phyloP scores from a whole-genome alignment of 2,329 filamentous ascomycete genomes.

The Fusarium metavorans region DNA sequence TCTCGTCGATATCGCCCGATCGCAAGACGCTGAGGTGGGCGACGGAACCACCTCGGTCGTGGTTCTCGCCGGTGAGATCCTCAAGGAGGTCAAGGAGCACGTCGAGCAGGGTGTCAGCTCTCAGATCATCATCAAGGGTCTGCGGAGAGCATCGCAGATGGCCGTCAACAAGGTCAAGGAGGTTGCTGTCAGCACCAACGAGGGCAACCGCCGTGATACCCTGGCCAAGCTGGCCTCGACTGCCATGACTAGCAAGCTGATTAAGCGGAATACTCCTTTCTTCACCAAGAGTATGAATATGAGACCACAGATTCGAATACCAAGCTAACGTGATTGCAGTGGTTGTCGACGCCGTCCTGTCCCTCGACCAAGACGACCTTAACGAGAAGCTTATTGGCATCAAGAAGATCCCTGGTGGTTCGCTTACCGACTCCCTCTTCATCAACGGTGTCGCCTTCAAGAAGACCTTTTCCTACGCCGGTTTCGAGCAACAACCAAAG shows the following conservation, averaged over 20 bases:
- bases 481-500: slow-evolving; percentile 99
- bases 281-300: slow-evolving; percentile 88
- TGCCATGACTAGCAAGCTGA: slow-evolving; percentile 99
- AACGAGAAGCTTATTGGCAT: slow-evolving; percentile 98
- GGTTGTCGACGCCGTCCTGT: slow-evolving; percentile 97
- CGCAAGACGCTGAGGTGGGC: slow-evolving; percentile 98
- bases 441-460: slow-evolving; percentile 99
- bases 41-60: slow-evolving; percentile 98
- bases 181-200: slow-evolving; percentile 87
- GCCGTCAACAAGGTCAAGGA: slow-evolving; percentile 99
- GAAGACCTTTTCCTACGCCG: slow-evolving; percentile 99
- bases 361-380: slow-evolving; percentile 94
- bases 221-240: slow-evolving; percentile 90
- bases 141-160: slow-evolving; percentile 88
- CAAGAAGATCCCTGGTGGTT: slow-evolving; percentile 98
- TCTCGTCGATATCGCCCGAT: slow-evolving; percentile 97
- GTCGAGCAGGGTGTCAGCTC: slow-evolving; percentile 97
- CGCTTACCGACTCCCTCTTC: slow-evolving; percentile 94
- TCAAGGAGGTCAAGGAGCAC: slow-evolving; percentile 96
- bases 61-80: slow-evolving; percentile 94
- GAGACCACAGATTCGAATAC: background rate
- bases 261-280: slow-evolving; percentile 95
- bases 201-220: slow-evolving; percentile 87
- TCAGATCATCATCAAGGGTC: slow-evolving; percentile 96
- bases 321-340: slow-evolving; percentile 66